These are phyloP conservation scores for Exophiala calicioides DNA, from an alignment of 2,329 filamentous ascomycete species.

Conservation along the genomic window DNA sequence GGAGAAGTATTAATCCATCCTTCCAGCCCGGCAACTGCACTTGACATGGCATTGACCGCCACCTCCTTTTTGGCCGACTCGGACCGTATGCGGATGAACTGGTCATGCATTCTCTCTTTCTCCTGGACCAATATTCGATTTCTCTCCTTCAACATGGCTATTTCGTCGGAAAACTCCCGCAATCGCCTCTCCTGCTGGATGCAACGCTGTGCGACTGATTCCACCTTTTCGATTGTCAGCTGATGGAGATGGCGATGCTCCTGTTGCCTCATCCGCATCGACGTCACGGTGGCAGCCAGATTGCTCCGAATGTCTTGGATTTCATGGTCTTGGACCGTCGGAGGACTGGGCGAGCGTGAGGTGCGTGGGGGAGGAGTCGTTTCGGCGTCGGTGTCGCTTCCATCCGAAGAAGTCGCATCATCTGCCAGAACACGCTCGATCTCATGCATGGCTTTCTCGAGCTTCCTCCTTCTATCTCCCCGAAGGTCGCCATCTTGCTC, in stretches of 20 bases:
- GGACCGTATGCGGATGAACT: slow-evolving; percentile 13
- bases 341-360: background rate
- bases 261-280: slow-evolving; percentile 31
- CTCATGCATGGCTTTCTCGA: slow-evolving; percentile 15
- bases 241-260: slow-evolving; percentile 31
- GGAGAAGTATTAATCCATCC: slow-evolving; percentile 32
- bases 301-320: slow-evolving; percentile 18
- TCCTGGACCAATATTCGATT: slow-evolving; percentile 23
- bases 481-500: slow-evolving; percentile 26
- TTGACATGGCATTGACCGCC: slow-evolving; percentile 33
- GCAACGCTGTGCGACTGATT: slow-evolving; percentile 29
- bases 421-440: slow-evolving; percentile 25
- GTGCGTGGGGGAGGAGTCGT: slow-evolving; percentile 2
- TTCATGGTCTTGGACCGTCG: slow-evolving; percentile 4
- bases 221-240: slow-evolving; percentile 28
- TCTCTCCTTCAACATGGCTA: slow-evolving; percentile 17
- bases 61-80: slow-evolving; percentile 27
- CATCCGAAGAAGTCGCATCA: slow-evolving; percentile 4
- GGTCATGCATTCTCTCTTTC: slow-evolving; percentile 19
- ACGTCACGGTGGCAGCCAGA: slow-evolving; percentile 25
- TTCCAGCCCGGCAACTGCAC: slow-evolving; percentile 31
- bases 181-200: slow-evolving; percentile 25
- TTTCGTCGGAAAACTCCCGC: slow-evolving; percentile 23
- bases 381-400: slow-evolving; percentile 13
- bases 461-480: slow-evolving; percentile 14